Conservation (phyloP, 257 asterid genomes). For the Plantago ovata region DNA sequence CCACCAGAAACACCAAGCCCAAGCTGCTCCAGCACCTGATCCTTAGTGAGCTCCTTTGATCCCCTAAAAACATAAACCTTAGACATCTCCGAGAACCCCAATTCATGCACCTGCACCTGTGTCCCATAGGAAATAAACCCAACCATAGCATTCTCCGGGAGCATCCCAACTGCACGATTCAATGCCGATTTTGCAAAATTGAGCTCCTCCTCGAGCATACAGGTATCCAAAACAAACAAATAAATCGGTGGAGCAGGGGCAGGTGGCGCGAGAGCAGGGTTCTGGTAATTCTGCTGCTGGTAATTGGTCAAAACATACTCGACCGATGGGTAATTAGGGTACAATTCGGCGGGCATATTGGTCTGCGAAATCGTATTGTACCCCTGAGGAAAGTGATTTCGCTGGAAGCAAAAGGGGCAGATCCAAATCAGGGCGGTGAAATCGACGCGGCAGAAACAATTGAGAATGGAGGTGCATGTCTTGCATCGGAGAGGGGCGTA, state of each 20-base stretch:
- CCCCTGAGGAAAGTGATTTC: conserved; percentile 77
- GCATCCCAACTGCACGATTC: conserved; percentile 80
- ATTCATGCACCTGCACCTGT: conserved; percentile 94
- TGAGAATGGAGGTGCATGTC: conserved; percentile 74
- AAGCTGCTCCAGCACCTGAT: conserved; percentile 90
- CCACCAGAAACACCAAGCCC: conserved; percentile 51
- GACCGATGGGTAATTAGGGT: conserved; percentile 75
- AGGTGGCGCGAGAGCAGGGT: conserved; percentile 18
- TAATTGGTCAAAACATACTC: conserved; percentile 45
- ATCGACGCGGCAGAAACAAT: conserved; percentile 82
- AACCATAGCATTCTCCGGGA: conserved; percentile 91
- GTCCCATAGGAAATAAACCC: conserved; percentile 93
- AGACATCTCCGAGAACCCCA: conserved; percentile 83
- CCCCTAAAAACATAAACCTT: conserved; percentile 91
- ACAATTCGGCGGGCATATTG: conserved; percentile 80
- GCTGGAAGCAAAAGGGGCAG: conserved; percentile 93
- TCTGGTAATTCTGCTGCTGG: conserved; percentile 64
- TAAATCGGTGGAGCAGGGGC: conserved; percentile 38
- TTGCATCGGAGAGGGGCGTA: conserved; percentile 86
- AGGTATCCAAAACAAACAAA: conserved; percentile 84
- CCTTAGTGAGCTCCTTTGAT: conserved; percentile 69
- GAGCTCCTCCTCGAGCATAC: conserved; percentile 92
- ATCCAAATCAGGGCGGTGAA: conserved; percentile 87
- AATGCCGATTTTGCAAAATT: conserved; percentile 75
- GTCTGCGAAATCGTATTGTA: conserved; percentile 64